A percentile compares a stretch with the other conserved stretches of the same genome.
Conservation (phyloP, 768 basidiomycete species). For the Macrolepiota albuminosa region DNA sequence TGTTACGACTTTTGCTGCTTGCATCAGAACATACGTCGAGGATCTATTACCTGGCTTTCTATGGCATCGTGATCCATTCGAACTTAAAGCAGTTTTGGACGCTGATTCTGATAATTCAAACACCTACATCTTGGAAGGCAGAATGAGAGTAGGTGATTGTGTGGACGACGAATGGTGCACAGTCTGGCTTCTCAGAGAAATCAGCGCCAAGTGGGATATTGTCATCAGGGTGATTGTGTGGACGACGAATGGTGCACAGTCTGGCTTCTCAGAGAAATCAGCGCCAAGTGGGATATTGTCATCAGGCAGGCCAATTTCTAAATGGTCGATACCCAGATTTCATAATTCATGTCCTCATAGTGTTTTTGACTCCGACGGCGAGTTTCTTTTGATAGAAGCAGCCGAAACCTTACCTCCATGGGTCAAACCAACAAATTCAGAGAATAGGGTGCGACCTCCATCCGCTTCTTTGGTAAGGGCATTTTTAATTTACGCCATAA, state of each 20-base stretch:
- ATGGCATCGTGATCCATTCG: conserved; percentile 84
- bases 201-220: conserved; percentile 79
- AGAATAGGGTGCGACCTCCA: conserved; percentile 76
- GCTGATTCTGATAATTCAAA: conserved; percentile 30
- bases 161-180: conserved; percentile 98
- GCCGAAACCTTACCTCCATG: conserved; percentile 85
- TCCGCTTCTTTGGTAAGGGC: conserved; percentile 27
- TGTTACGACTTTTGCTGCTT: conserved; percentile 61
- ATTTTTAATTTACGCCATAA: conserved; percentile 24
- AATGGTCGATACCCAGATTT: background rate
- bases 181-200: conserved; percentile 82
- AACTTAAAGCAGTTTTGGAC: conserved; percentile 59
- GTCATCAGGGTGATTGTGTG: conserved; percentile 96
- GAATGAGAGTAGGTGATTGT: conserved; percentile 90
- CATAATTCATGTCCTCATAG: conserved; percentile 27
- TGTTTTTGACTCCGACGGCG: conserved; percentile 87
- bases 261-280: conserved; percentile 81
- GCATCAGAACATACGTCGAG: conserved; percentile 55
- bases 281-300: conserved; percentile 71
- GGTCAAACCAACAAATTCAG: conserved; percentile 88
- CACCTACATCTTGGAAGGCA: conserved; percentile 69
- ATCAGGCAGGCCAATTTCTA: conserved; percentile 52
- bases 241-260: conserved; percentile 98
- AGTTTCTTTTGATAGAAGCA: conserved; percentile 95
- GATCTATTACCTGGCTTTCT: conserved; percentile 54